Percentiles rank a stretch among this genome's conserved stretches.
phyloP scores from a whole-genome alignment of 495 filamentous ascomycete species.

The Aspergillus ellipticus region DNA sequence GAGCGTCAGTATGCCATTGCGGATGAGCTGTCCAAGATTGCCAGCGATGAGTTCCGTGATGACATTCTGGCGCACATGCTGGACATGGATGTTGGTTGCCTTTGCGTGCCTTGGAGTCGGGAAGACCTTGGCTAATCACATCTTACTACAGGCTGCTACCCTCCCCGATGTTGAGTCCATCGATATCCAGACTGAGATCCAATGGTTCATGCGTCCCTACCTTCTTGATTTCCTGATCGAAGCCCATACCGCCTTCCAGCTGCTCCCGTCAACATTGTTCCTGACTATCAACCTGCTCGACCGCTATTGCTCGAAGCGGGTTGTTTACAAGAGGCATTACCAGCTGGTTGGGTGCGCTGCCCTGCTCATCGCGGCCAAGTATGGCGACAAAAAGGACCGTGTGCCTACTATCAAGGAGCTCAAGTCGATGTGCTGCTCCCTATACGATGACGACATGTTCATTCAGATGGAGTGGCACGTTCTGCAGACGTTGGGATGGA shows the following conservation, averaged over 20 bases:
- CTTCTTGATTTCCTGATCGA: conserved; percentile 98
- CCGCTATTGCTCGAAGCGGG: conserved; percentile 92
- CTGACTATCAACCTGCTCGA: conserved; percentile 95
- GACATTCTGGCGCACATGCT: conserved; percentile 92
- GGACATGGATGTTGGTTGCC: conserved; percentile 79
- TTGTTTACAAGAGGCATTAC: conserved; percentile 99
- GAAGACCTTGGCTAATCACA: conserved; percentile 15
- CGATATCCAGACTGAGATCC: conserved; percentile 97
- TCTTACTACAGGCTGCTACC: conserved; percentile 68
- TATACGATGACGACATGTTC: conserved; percentile 99
- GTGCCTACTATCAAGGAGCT: conserved; percentile 94
- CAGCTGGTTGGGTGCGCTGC: conserved; percentile 96
- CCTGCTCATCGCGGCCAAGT: conserved; percentile 95
- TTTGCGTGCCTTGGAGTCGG: not conserved
- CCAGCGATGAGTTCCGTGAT: conserved; percentile 84
- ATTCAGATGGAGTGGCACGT: conserved; percentile 99
- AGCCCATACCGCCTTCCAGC: conserved; percentile 89
- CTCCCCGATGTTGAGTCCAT: conserved; percentile 95
- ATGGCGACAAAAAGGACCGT: conserved; percentile 95
- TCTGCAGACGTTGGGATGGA: conserved; percentile 94
- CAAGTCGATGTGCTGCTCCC: conserved; percentile 97
- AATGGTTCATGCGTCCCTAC: conserved; percentile 99
- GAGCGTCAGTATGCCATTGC: conserved; percentile 80
- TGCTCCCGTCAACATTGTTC: conserved; percentile 92
- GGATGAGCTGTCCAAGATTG: conserved; percentile 77